Evolutionary conservation across 2,329 filamentous ascomycete genomes (phyloP).

Genomic region (Bipolaris bicolor): DNA sequence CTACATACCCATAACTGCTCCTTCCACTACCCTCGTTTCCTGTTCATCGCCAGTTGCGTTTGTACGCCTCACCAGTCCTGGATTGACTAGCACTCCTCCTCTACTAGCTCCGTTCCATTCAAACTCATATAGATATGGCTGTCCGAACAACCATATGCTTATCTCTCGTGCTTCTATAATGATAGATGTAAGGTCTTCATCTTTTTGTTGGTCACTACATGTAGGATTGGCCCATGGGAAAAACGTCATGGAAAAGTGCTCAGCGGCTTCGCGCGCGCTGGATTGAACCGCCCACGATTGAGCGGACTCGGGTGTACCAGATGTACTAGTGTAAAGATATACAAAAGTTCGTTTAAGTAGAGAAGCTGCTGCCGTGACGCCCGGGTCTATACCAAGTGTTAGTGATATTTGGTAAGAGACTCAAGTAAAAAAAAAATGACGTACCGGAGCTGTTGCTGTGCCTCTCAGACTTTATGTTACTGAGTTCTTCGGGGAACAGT

Average conservation of each 20-base stretch:
- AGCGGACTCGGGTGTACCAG: conserved; percentile 3
- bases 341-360: conserved; percentile 38
- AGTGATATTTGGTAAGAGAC: background rate
- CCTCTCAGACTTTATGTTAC: conserved; percentile 5
- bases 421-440: background rate
- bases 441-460: conserved; percentile 6
- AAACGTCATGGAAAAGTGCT: conserved; percentile 44
- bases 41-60: conserved; percentile 6
- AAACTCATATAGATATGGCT: conserved; percentile 33
- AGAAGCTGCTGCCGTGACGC: conserved; percentile 23
- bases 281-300: conserved; percentile 18
- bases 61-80: conserved; percentile 24
- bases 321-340: conserved; percentile 31
- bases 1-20: conserved; percentile 14
- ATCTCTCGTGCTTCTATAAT: conserved; percentile 35
- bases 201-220: conserved; percentile 35
- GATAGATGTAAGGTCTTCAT: conserved; percentile 35
- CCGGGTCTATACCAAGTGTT: conserved; percentile 11
- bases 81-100: conserved; percentile 32
- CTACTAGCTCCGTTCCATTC: conserved; percentile 34
- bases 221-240: conserved; percentile 45
- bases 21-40: conserved; percentile 16
- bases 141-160: conserved; percentile 40
- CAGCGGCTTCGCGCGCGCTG: conserved; percentile 41
- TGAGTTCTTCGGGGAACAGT: conserved; percentile 36